These are phyloP conservation scores for Hortaea werneckii DNA, from an alignment of 2,329 filamentous ascomycete species.

Conservation along the genomic window DNA sequence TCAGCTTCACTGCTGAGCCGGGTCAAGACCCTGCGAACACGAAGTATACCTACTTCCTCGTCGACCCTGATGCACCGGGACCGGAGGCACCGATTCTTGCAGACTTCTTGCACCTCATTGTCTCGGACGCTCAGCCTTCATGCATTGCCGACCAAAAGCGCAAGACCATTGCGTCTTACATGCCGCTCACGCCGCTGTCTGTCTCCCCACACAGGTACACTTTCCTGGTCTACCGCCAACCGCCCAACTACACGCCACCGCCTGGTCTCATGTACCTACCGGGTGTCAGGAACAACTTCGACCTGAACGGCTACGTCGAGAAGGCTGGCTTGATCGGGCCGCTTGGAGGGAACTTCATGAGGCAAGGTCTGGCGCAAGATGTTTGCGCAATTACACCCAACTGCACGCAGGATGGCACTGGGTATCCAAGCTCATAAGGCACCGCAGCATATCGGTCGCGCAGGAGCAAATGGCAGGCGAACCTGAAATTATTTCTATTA, in stretches of 20 bases:
- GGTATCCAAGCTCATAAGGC: not conserved
- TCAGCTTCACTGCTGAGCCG: constrained; percentile 15
- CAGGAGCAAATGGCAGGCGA: too few species aligned
- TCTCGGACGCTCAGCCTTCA: constrained; percentile 14
- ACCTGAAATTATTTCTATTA: too few species aligned
- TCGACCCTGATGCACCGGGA: constrained; percentile 17
- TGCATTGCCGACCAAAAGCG: constrained; percentile 12
- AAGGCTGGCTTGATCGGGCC: constrained; percentile 8
- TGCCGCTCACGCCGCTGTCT: not conserved
- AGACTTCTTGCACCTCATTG: constrained; percentile 12
- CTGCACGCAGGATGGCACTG: constrained; percentile 3
- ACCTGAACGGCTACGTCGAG: constrained; percentile 10
- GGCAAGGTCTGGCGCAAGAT: constrained; percentile 6
- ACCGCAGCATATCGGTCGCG: not conserved
- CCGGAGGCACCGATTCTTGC: constrained; percentile 8
- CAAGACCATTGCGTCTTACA: constrained; percentile 1
- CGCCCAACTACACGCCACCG: constrained; percentile 12
- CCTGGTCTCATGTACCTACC: constrained; percentile 5
- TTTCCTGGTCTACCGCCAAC: constrained; percentile 6
- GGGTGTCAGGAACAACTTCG: constrained; percentile 10
- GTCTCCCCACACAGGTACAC: not conserved
- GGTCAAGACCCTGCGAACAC: constrained; percentile 13
- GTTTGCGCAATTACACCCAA: not conserved
- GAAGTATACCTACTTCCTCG: constrained; percentile 18
- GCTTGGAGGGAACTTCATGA: constrained; percentile 12